Base-by-base conservation (phyloP, 2,329 filamentous ascomycete genomes). In the Colletotrichum siamense region DNA sequence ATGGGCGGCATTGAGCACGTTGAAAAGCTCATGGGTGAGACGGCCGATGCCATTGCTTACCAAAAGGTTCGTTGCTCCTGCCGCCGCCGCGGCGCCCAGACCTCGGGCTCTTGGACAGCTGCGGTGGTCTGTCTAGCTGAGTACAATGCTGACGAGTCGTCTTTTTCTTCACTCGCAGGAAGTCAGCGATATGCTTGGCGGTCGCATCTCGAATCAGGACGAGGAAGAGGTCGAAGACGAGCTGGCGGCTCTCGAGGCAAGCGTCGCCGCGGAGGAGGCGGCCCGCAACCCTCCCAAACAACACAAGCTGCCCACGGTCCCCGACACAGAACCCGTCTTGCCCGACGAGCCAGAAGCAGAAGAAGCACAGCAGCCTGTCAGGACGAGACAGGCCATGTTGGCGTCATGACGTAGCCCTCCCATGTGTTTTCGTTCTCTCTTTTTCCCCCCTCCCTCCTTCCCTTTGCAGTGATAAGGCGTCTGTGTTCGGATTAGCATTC, bases 141-240 rank as follows among this genome's bases (percentile, higher is more conserved):
- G 13, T 9, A 12, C 13, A 36, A 63, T 10, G n/a, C 66, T 69
- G 57, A 65, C 26, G 39, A 16, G 63, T 70, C n/a, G 71, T 63
- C 36, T 4, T 63, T 36, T 5, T 64, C 16, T 10, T 28, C 52
- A 36, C 34, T 4, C 79, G 79, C 81, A 98, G 95, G 96, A 99
- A 88, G 91, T 99, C 80, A 97, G 94, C 86, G 95, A 98, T 66
- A 95, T 98, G 91, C 91, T 99, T 4, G 95, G 94, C 39, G 95
- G 95, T 15, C 92, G 94, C 80, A 96, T 99, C 88, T 95, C 96
- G 16, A 97, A 96, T 82, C 94, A 98, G 81, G 97, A 99, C 85
- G 97, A 99, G 85, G 96, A 99, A 82, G 97, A 98, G 82, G 97
- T 99, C 39, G 97, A 99, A 83, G 96, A 98, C 82, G 97, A 99